Evolutionary conservation across 1,139 yeast species (phyloP), one percentile per base, ranked within the genome.

Genomic region (Magnusiomyces magnusii): DNA sequence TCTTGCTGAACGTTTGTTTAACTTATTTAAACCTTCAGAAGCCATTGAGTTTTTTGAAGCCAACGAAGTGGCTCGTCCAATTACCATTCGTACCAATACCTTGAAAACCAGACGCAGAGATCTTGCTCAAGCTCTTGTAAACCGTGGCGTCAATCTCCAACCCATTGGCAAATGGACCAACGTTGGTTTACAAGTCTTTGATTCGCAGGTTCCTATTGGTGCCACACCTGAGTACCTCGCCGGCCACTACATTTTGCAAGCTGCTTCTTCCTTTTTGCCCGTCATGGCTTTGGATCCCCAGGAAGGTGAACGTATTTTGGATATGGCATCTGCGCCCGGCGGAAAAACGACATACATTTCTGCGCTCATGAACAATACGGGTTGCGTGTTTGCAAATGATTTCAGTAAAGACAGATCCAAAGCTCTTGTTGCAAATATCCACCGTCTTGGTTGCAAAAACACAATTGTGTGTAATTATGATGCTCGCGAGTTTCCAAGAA

Each of bases 311-410:
- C 85, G 99, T 70, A 80, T 95, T 55, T 79, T 95, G 65, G 99
- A 95, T 77, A 95, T 95, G 99, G 99, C 99, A 51, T 96, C 99
- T 61, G 98, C 99, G 24, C 99, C 99, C 65, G 99, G 99, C 78
- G 99, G 99, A 75, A 95, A 95, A 72, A 91, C 99, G 13, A 93
- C 99, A 1, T 93, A 91, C 71, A 85, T 95, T 60, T 85, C 97
- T 51, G 99, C 99, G 0, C 76, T 92, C 75, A 93, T 93, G 98
- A 95, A 95, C 72, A 95, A 93, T 73, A 93, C 99, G 2, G 99
- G 99, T 44, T 86, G 95, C 73, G 87, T 95, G 21, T 92, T 95
- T 72, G 99, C 99, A 59, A 95, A 95, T 74, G 99, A 95, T 77
- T 87, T 96, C 61, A 92, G 90, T 77, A 93, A 92, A 73, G 90